Evolutionary conservation across 805 yeast genomes (phyloP).

Genomic region (Kazachstania martiniae): DNA sequence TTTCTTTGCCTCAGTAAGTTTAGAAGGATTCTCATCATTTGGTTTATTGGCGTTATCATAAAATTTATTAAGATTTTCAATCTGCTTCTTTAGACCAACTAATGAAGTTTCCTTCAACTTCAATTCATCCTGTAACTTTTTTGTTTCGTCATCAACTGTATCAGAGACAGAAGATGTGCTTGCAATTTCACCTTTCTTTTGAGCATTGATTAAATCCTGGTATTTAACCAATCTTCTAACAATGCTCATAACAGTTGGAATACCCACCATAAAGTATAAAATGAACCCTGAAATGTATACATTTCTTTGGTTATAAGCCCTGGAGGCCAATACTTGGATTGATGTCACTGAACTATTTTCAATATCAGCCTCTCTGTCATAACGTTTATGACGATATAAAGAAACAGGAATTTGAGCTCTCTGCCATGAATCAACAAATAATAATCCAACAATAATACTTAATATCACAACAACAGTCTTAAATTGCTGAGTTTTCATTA

Average conservation of each 20-base stretch:
- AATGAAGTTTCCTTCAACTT: slow-evolving; percentile 34
- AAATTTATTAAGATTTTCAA: slow-evolving; percentile 38
- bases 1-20: not conserved
- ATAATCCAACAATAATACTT: slow-evolving; percentile 33
- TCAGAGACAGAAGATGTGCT: slow-evolving; percentile 1
- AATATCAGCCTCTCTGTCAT: slow-evolving; percentile 1
- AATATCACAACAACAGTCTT: slow-evolving; percentile 36
- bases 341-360: slow-evolving; percentile 23
- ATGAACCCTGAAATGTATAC: slow-evolving; percentile 55
- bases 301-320: slow-evolving; percentile 55
- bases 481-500: slow-evolving; percentile 31
- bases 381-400: slow-evolving; percentile 13
- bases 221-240: slow-evolving; percentile 42
- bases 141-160: slow-evolving; percentile 20
- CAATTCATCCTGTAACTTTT: slow-evolving; percentile 30
- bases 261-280: slow-evolving; percentile 42
- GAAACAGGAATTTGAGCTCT: slow-evolving; percentile 29
- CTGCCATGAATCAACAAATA: slow-evolving; percentile 46
- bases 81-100: slow-evolving; percentile 39
- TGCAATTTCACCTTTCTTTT: slow-evolving; percentile 3
- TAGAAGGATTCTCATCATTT: not conserved
- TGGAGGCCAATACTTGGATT: slow-evolving; percentile 44
- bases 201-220: slow-evolving; percentile 26
- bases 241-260: slow-evolving; percentile 42
- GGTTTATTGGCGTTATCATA: slow-evolving; percentile 30